Base-by-base conservation (phyloP, 805 yeast species). In the Starmerella ratchasimensis region DNA sequence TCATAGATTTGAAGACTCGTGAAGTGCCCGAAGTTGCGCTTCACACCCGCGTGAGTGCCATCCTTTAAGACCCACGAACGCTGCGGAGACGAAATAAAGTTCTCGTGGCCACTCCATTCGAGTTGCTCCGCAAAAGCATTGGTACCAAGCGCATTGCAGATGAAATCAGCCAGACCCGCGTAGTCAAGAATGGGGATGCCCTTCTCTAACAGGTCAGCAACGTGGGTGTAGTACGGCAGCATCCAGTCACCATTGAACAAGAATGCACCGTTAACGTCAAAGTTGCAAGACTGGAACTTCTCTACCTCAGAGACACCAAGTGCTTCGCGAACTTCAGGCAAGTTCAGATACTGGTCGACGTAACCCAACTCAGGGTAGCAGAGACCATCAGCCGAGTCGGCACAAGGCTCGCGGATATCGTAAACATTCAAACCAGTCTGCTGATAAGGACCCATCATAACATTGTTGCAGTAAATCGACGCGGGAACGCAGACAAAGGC, bases 131-230 rank as follows among this genome's bases (percentile, higher is more conserved):
- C 62, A 90, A 93, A 82, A 11, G 80, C 90, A 48, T 71, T 72
- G 61, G 82, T 80, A 48, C 94, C 95, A 47, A 83, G 66, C 90
- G 94, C 83, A 64, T 83, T 83, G 62, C 94, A 83, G 54, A 83
- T 82, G 59, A 70, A 83, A 59, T 83, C 95, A 60, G 83, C 80
- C 58, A 83, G 93, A 54, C 95, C 95, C n/a, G 94, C 94, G 51
- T 83, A 84, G 44, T 82, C 71, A 52, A 84, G 68, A 4, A 83
- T 86, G 15, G 94, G 94, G 33, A 82, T 54, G 19, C 71, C 77
- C 41, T 67, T 58, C 51, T 80, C 76, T 50, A 83, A 67, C 44
- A 76, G 63, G 32, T 71, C 71, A 38, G 72, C 73, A 33, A 72
- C 74, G 19, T 52, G 40, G 46, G 65, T 67, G 54, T 70, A 71